Evolutionary conservation across 345 rosid species (phyloP).

Genomic region (Cardamine chenopodiifolia): DNA sequence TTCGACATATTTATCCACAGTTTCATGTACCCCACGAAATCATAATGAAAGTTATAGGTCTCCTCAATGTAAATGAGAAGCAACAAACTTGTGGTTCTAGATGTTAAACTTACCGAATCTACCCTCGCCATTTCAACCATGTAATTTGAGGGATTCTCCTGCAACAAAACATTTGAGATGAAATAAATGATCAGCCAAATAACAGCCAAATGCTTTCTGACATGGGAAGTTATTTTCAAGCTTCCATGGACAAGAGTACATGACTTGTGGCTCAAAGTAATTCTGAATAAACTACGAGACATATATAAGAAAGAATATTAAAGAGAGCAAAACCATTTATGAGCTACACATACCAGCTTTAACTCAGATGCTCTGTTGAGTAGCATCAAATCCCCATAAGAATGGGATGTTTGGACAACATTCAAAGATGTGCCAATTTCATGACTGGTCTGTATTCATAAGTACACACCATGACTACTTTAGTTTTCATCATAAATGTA

Average conservation of each 20-base stretch:
- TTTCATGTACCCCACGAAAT: background rate
- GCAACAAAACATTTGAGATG: constrained; percentile 34
- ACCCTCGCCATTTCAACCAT: constrained; percentile 97
- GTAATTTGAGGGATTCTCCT: constrained; percentile 81
- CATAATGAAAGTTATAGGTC: constrained; percentile 13
- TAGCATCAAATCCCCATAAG: constrained; percentile 88
- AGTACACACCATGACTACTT: constrained; percentile 35
- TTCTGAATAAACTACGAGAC: background rate
- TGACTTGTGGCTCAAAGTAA: background rate
- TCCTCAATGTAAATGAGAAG: constrained; percentile 12
- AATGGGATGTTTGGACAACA: constrained; percentile 84
- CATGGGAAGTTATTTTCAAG: constrained; percentile 20
- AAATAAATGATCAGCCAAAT: constrained; percentile 7
- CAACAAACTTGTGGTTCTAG: constrained; percentile 29
- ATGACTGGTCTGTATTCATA: constrained; percentile 65
- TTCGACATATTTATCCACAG: background rate
- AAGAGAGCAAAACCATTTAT: constrained; percentile 16
- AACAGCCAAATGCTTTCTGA: constrained; percentile 21
- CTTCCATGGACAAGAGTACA: constrained; percentile 19
- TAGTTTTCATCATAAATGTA: constrained; percentile 16
- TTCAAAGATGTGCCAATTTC: constrained; percentile 78
- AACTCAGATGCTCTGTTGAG: constrained; percentile 64
- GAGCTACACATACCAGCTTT: constrained; percentile 53
- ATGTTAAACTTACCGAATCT: constrained; percentile 65
- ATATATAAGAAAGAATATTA: constrained; percentile 4